Percentiles rank a stretch among this genome's conserved stretches.
Conservation (phyloP, 352 stramenopile genomes). For the Pythium oligandrum region DNA sequence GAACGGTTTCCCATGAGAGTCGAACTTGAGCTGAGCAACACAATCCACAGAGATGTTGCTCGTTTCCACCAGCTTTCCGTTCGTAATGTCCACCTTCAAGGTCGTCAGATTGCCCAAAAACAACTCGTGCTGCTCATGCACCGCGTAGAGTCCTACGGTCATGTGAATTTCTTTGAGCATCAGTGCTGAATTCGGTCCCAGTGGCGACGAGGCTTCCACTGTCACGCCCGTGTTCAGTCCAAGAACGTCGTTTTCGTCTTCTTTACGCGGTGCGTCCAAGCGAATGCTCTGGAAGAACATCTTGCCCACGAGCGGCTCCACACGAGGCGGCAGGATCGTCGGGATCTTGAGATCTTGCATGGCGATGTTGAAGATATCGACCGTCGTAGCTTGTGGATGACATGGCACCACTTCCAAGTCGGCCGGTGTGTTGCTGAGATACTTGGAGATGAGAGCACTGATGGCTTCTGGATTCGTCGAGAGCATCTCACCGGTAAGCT, state of each 20-base stretch:
- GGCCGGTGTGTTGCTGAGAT: slow-evolving; percentile 53
- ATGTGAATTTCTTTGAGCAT: slow-evolving; percentile 57
- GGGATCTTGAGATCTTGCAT: slow-evolving; percentile 71
- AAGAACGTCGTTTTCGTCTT: slow-evolving; percentile 39
- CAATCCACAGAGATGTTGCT: slow-evolving; percentile 76
- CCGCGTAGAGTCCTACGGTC: slow-evolving; percentile 44
- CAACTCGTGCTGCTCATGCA: slow-evolving; percentile 18
- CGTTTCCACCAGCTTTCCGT: slow-evolving; percentile 43
- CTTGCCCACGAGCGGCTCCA: slow-evolving; percentile 47
- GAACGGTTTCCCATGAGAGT: slow-evolving; percentile 39
- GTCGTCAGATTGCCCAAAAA: slow-evolving; percentile 48
- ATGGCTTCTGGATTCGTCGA: slow-evolving; percentile 54
- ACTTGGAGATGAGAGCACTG: slow-evolving; percentile 73
- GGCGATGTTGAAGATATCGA: slow-evolving; percentile 65
- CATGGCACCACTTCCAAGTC: slow-evolving; percentile 62
- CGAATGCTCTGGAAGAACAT: slow-evolving; percentile 65
- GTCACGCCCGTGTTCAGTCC: slow-evolving; percentile 43
- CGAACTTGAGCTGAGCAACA: slow-evolving; percentile 39
- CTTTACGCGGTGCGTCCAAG: slow-evolving; percentile 36
- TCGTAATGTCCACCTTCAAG: slow-evolving; percentile 43
- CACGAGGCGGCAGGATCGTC: slow-evolving; percentile 51
- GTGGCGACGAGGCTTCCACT: slow-evolving; percentile 63
- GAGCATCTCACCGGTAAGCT: slow-evolving; percentile 65
- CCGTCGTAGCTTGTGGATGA: slow-evolving; percentile 44
- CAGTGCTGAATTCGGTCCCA: slow-evolving; percentile 54